These are phyloP conservation scores for Amyloporia xantha DNA, from an alignment of 768 basidiomycete species.

Conservation along the genomic window DNA sequence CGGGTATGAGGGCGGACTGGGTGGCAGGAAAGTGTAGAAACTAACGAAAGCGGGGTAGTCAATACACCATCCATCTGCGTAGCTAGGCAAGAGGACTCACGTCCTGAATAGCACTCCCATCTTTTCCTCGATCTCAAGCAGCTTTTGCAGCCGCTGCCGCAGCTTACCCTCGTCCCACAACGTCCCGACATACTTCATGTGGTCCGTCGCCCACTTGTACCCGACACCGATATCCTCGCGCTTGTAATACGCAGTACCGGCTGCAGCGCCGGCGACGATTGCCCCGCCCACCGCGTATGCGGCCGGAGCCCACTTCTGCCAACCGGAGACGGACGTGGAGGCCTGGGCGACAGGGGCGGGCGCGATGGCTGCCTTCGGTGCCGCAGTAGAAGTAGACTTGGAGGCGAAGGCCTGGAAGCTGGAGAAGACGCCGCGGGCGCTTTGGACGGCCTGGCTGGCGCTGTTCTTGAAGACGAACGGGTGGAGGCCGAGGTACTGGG, in stretches of 20 bases:
- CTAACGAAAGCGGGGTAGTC: conserved; percentile 32
- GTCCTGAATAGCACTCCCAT: conserved; percentile 65
- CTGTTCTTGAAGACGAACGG: conserved; percentile 81
- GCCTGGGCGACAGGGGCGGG: conserved; percentile 9
- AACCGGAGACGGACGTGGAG: conserved; percentile 27
- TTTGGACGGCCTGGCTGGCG: conserved; percentile 61
- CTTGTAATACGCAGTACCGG: conserved; percentile 77
- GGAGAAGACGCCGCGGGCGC: conserved; percentile 53
- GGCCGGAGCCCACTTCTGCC: conserved; percentile 64
- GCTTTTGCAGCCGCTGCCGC: conserved; percentile 49
- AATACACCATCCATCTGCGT: conserved; percentile 3
- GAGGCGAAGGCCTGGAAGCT: conserved; percentile 51
- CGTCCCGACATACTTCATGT: conserved; percentile 83
- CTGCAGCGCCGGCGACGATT: conserved; percentile 74
- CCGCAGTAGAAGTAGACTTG: conserved; percentile 24
- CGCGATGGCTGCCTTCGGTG: conserved; percentile 25
- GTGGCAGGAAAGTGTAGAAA: conserved; percentile 75
- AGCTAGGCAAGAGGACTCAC: conserved; percentile 37
- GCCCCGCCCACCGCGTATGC: conserved; percentile 70
- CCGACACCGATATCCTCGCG: conserved; percentile 67
- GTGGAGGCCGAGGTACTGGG: conserved; percentile 81
- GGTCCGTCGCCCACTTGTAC: conserved; percentile 74
- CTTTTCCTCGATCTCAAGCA: conserved; percentile 54
- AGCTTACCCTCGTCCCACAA: conserved; percentile 75
- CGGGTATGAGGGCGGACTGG: conserved; percentile 50